phyloP scores from a whole-genome alignment of 108 stramenopile genomes.

The Fragilariopsis cylindrus region DNA sequence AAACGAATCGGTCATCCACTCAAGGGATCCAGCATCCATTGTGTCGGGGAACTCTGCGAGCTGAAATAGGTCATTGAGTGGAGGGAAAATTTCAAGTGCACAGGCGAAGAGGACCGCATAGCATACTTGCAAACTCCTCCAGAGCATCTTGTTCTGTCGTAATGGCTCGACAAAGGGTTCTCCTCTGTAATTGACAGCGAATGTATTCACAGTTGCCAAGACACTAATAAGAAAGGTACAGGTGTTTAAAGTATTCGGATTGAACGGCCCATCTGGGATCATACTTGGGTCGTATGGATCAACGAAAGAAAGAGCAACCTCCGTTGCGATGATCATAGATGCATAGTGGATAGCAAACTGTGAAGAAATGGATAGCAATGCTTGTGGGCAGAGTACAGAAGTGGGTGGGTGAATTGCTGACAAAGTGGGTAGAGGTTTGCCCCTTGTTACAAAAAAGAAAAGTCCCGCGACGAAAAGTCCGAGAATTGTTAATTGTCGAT shows the following conservation, averaged over 20 bases:
- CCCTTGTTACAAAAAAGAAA: constrained; percentile 92
- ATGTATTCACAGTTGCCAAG: constrained; percentile 90
- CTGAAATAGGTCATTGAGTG: constrained; percentile 81
- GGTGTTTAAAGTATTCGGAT: constrained; percentile 92
- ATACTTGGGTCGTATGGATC: constrained; percentile 80
- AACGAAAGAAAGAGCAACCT: constrained; percentile 61
- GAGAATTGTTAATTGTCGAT: constrained; percentile 89
- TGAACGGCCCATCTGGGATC: constrained; percentile 93
- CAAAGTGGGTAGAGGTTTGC: constrained; percentile 85
- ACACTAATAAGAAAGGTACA: constrained; percentile 88
- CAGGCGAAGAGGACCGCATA: constrained; percentile 64
- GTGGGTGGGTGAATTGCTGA: constrained; percentile 78
- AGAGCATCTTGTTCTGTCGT: constrained; percentile 74
- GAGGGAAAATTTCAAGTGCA: constrained; percentile 74
- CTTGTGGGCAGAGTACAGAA: constrained; percentile 80
- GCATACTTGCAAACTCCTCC: constrained; percentile 62
- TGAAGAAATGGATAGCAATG: constrained; percentile 69
- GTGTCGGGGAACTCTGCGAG: constrained; percentile 62
- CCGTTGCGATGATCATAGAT: constrained; percentile 57
- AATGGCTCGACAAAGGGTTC: constrained; percentile 91
- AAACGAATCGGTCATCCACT: not conserved
- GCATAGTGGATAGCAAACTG: constrained; percentile 90
- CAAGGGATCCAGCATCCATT: constrained; percentile 13
- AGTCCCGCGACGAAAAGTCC: constrained; percentile 87
- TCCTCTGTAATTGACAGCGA: constrained; percentile 96